Evolutionary conservation across 2,329 filamentous ascomycete genomes (phyloP).

Genomic region (Bipolaris sorokiniana): DNA sequence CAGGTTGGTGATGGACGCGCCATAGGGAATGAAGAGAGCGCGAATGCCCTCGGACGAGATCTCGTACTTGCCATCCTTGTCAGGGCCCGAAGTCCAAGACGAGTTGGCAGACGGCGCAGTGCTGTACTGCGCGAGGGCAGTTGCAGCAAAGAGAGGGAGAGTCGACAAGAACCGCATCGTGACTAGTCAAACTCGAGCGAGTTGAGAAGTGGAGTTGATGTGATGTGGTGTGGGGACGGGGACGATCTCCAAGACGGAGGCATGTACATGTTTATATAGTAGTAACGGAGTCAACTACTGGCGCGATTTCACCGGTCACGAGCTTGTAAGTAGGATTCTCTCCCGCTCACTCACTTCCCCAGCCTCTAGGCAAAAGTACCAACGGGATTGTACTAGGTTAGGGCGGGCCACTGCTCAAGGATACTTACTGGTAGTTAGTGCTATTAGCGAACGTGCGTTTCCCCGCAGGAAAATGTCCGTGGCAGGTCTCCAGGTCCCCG

Average conservation of each 20-base stretch:
- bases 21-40: conserved; percentile 75
- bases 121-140: conserved; percentile 37
- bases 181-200: conserved; percentile 25
- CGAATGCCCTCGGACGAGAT: conserved; percentile 70
- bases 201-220: conserved; percentile 25
- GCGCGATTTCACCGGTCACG: conserved; percentile 21
- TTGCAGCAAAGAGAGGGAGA: conserved; percentile 33
- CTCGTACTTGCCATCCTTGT: conserved; percentile 68
- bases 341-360: conserved; percentile 19
- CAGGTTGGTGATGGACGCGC: conserved; percentile 74
- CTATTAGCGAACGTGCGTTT: conserved; percentile 22
- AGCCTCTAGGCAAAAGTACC: conserved; percentile 16
- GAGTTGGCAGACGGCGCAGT: conserved; percentile 21
- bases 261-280: conserved; percentile 22
- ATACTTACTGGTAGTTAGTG: no score
- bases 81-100: conserved; percentile 33
- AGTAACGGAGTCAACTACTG: conserved; percentile 19
- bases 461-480: conserved; percentile 33
- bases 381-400: conserved; percentile 20
- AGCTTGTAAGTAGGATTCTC: conserved; percentile 29
- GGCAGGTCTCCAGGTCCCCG: conserved; percentile 35
- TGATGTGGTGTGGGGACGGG: conserved; percentile 21
- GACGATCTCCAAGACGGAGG: conserved; percentile 13
- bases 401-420: conserved; percentile 22
- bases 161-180: conserved; percentile 36